Conservation (phyloP, 495 filamentous ascomycete species). For the Patellaria atrata region DNA sequence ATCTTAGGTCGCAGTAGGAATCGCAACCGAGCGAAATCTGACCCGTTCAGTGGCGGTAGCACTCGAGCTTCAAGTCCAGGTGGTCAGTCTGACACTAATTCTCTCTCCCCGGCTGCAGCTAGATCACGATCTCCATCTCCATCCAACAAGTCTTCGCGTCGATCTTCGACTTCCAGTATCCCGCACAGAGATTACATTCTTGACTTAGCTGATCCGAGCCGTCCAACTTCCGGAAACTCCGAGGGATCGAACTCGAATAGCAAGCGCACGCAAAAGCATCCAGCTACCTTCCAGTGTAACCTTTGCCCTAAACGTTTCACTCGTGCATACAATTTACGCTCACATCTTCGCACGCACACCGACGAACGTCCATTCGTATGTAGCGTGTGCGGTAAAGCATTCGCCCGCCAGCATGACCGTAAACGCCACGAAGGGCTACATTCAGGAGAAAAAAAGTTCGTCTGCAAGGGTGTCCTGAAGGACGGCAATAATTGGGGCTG, state of each 20-base stretch:
- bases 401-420: conserved; percentile 32
- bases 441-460: conserved; percentile 55
- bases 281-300: conserved; percentile 36
- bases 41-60: conserved; percentile 24
- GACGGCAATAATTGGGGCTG: conserved; percentile 81
- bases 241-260: conserved; percentile 20
- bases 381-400: conserved; percentile 81
- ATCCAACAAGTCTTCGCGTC: conserved; percentile 38
- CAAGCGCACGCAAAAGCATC: conserved; percentile 87
- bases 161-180: conserved; percentile 79
- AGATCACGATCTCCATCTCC: conserved; percentile 42
- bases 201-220: conserved; percentile 75
- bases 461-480: conserved; percentile 82
- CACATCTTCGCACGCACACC: conserved; percentile 32
- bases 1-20: conserved; percentile 24
- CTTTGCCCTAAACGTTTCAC: conserved; percentile 36
- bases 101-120: conserved; percentile 49
- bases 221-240: conserved; percentile 45
- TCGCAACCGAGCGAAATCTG: conserved; percentile 29
- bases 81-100: conserved; percentile 10
- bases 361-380: conserved; percentile 34
- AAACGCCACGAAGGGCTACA: conserved; percentile 33
- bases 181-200: conserved; percentile 80
- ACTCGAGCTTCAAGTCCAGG: conserved; percentile 21
- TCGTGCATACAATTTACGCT: conserved; percentile 34